These are phyloP conservation scores for Alternaria incomplexa DNA, from an alignment of 2,329 filamentous ascomycete genomes.

Conservation along the genomic window DNA sequence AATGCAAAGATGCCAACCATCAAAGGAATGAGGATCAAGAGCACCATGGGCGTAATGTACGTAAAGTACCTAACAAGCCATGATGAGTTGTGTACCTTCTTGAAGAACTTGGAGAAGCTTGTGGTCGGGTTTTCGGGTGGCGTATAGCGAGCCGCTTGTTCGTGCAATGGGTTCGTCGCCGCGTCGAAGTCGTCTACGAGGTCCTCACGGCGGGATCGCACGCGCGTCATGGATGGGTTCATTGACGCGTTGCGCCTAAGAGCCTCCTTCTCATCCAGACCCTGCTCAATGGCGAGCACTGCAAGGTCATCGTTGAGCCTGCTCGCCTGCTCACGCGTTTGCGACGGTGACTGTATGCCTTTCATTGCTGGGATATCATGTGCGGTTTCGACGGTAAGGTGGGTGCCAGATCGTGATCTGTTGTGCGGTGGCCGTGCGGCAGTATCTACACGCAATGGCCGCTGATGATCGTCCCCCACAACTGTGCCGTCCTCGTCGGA, in stretches of 20 bases:
- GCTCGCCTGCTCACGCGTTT: conserved; percentile 64
- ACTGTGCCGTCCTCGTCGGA: conserved; percentile 49
- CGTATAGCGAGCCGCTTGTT: conserved; percentile 69
- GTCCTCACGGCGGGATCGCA: conserved; percentile 61
- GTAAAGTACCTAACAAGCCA: conserved; percentile 72
- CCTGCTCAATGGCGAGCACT: conserved; percentile 68
- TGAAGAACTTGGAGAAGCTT: conserved; percentile 68
- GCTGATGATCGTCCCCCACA: conserved; percentile 44
- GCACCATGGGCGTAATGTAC: conserved; percentile 70
- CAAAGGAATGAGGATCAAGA: conserved; percentile 71
- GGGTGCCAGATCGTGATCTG: conserved; percentile 46
- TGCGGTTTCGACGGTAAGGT: conserved; percentile 58
- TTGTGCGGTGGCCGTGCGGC: conserved; percentile 12
- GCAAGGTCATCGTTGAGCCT: conserved; percentile 70
- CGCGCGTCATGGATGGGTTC: conserved; percentile 56
- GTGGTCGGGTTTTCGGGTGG: conserved; percentile 68
- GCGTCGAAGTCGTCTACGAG: conserved; percentile 70
- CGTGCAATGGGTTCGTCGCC: conserved; percentile 72
- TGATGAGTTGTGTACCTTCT: conserved; percentile 68
- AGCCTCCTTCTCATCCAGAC: conserved; percentile 57
- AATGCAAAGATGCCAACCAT: conserved; percentile 68
- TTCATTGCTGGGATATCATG: conserved; percentile 36
- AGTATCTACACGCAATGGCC: conserved; percentile 20
- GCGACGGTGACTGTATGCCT: conserved; percentile 58
- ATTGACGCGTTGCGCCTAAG: conserved; percentile 43